Percentiles rank a stretch among this genome's conserved stretches.
phyloP scores from a whole-genome alignment of 1,284 basidiomycete species.

The Porodaedalea pini region DNA sequence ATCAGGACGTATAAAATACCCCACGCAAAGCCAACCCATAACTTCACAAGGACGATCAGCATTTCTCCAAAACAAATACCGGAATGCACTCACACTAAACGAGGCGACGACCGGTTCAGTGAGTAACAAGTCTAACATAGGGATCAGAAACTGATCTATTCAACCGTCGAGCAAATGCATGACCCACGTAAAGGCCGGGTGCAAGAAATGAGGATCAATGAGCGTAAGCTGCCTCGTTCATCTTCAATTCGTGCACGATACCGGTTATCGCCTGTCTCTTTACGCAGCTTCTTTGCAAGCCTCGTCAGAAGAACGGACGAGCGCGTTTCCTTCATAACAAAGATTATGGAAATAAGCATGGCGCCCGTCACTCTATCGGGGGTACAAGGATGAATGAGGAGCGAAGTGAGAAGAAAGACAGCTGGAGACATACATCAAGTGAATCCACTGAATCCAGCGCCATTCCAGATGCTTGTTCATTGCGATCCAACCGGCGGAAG shows the following conservation, averaged over 20 bases:
- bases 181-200: constrained; percentile 64
- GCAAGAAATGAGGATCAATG: constrained; percentile 61
- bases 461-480: constrained; percentile 58
- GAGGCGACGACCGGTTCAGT: constrained; percentile 76
- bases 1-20: constrained; percentile 71
- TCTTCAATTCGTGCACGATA: constrained; percentile 66
- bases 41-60: constrained; percentile 32
- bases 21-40: constrained; percentile 79
- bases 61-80: neutral
- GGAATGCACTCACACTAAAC: constrained; percentile 53
- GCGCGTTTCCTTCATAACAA: constrained; percentile 63
- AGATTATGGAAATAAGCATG: constrained; percentile 41
- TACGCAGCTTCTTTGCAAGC: constrained; percentile 57
- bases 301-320: constrained; percentile 56
- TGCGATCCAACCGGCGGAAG: constrained; percentile 69
- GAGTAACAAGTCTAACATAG: constrained; percentile 50
- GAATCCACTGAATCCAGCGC: constrained; percentile 84
- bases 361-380: constrained; percentile 40
- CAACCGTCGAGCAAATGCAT: neutral
- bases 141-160: neutral
- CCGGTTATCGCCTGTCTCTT: constrained; percentile 54
- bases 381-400: constrained; percentile 9
- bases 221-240: constrained; percentile 50
- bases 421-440: constrained; percentile 49
- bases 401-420: constrained; percentile 5